Percentiles rank a stretch among this genome's conserved stretches.
Conservation (phyloP, 148 eudicot species). For the Hydrangea macrophylla region DNA sequence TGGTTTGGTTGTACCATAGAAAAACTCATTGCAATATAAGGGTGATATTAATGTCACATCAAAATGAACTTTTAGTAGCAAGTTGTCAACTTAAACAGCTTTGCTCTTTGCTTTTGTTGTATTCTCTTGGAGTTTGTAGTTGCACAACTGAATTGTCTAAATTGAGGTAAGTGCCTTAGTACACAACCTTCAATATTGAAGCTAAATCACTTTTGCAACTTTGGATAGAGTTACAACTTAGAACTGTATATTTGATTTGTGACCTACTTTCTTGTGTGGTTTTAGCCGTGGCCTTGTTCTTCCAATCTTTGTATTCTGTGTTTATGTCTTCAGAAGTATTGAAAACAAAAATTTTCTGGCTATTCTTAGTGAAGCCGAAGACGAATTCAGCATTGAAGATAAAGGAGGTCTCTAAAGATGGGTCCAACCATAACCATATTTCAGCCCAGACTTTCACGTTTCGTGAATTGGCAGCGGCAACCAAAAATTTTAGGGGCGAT, state of each 20-base stretch:
- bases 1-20: too few relatives aligned
- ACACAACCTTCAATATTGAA: not conserved
- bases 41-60: too few relatives aligned
- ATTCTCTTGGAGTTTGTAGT: not conserved
- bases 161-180: not conserved
- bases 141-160: too few relatives aligned
- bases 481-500: slow-evolving; percentile 52
- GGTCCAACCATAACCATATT: slow-evolving; percentile 32
- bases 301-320: not conserved
- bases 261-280: not conserved
- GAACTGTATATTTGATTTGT: not conserved
- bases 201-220: not conserved
- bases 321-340: slow-evolving; percentile 22
- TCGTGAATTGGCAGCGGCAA: slow-evolving; percentile 53
- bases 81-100: not conserved
- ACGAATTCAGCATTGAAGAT: slow-evolving; percentile 13
- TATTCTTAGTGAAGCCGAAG: too few relatives aligned
- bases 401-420: slow-evolving; percentile 26
- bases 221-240: not conserved
- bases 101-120: not conserved
- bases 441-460: slow-evolving; percentile 51
- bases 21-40: too few relatives aligned
- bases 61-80: too few relatives aligned
- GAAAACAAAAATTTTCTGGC: slow-evolving; percentile 2
- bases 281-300: not conserved